Base-by-base conservation (phyloP, 164 flowering plant species). In the Vitis amurensis region DNA sequence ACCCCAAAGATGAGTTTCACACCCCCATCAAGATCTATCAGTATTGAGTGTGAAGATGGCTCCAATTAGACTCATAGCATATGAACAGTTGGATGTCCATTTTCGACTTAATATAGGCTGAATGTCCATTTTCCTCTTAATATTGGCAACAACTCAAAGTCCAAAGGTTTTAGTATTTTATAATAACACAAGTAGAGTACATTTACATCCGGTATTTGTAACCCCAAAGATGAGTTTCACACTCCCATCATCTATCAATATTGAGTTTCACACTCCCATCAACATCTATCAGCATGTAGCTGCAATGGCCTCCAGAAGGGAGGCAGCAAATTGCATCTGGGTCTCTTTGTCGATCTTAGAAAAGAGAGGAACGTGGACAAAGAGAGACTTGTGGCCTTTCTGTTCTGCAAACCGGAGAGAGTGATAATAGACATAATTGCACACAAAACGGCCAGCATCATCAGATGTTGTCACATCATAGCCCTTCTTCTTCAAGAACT, bases 351-450 rank as follows among this genome's bases (percentile, higher is more conserved):
- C 82, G 11, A 86, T 80, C 60, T 70, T 83, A 13, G 86, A 81
- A 68, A 89, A 89, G 49, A 76, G 85, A 61, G 94, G 91, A 31
- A 89, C 87, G 58, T 89, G 94, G 37, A 88, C 90, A 62, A 89
- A 88, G 8, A 89, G 81, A 30, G 90, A 88, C 66, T 83, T 86
- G 77, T 77, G 81, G 44, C 90, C 90, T 67, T 78, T 86, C 77
- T 79, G 76, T 63, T 88, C 86, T 8, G 91, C 94, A 60, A 80
- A 80, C n/a, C 83, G 81, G 49, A 90, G 92, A 1, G 92, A 88
- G 63, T 88, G 94, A 64, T 89, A 89, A 63, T 89, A 89, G 55
- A 89, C 86, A 50, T 83, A 89, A 67, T 89, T 89, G 85, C 94
- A 89, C 5, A 89, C 90, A 70, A 87, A 89, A 16, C 85, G 85